Conservation (phyloP, 2,329 filamentous ascomycete species). For the Fusarium musae region DNA sequence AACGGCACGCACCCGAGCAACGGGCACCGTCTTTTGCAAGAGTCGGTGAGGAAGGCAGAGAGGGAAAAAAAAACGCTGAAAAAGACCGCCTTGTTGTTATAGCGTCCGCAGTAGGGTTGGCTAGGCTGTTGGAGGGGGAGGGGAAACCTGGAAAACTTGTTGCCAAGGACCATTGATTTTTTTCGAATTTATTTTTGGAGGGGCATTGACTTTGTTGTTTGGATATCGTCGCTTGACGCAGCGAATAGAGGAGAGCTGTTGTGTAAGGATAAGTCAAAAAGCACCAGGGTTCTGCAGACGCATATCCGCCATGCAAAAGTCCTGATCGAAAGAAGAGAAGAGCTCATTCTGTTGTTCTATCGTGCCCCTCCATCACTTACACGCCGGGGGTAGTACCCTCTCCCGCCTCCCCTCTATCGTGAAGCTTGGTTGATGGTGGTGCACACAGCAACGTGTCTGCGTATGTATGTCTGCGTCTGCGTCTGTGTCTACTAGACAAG, state of each 20-base stretch:
- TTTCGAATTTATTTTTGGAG: constrained; percentile 38
- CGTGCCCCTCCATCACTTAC: constrained; percentile 23
- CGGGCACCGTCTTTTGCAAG: constrained; percentile 36
- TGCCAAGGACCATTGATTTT: constrained; percentile 36
- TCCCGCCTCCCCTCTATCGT: constrained; percentile 12
- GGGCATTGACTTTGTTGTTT: constrained; percentile 28
- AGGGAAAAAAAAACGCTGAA: background rate
- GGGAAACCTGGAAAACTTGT: constrained; percentile 35
- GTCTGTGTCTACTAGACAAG: constrained; percentile 22
- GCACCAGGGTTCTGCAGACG: constrained; percentile 25
- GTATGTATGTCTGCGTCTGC: constrained; percentile 24
- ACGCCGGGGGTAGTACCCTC: constrained; percentile 33
- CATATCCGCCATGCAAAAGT: constrained; percentile 25
- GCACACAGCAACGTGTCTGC: constrained; percentile 39
- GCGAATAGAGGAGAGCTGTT: constrained; percentile 35
- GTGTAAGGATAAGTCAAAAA: constrained; percentile 35
- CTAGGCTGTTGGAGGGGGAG: constrained; percentile 34
- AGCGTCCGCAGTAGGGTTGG: constrained; percentile 30
- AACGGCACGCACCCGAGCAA: constrained; percentile 39
- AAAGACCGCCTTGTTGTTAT: constrained; percentile 29
- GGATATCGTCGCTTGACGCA: constrained; percentile 32
- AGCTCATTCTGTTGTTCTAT: constrained; percentile 30
- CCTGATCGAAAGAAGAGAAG: constrained; percentile 15
- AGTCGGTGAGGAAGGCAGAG: constrained; percentile 39
- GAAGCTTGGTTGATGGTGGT: constrained; percentile 33